Evolutionary conservation across 768 basidiomycete species (phyloP), one percentile per base, ranked within the genome.

Genomic region (Lactifluus echinatus): DNA sequence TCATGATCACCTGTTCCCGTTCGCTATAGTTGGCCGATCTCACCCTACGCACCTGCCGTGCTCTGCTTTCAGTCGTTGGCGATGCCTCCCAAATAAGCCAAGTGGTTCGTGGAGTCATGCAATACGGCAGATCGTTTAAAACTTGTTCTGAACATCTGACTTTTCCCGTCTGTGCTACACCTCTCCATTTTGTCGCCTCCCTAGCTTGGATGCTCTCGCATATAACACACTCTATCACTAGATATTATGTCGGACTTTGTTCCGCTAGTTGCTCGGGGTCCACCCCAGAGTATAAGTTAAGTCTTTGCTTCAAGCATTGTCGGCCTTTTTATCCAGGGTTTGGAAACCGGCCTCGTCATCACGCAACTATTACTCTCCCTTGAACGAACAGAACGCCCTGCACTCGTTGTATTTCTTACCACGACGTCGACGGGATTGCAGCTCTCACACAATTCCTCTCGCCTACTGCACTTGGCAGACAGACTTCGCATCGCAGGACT

Each of bases 291-390:
- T 21, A 33, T 50, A 15, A 5, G 15, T 33, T 34, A 59, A 8
- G 33, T 50, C 53, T 8, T 44, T 14, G 10, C 40, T 23, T 53
- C 57, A 14, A 34, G 53, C 8, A 50, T 59, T 28, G 23, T 59
- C 34, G 45, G 57, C 19, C 40, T 59, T 19, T 59, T 59, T 19
- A 11, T 59, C 14, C 57, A 59, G n/a, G 57, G 57, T 8, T 11
- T 59, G 10, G 52, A 59, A 39, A 50, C 34, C 14, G 57, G 57
- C 33, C 43, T 59, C 34, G 48, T 59, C 34, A 3, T 59, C 40
- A 43, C 53, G n/a, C 57, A 59, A 47, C 33, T 50, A 10, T 43
- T 48, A 8, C 47, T 55, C 17, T 37, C 3, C 23, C 47, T 55
- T 17, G 34, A 39, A 24, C 53, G 34, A 26, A 50, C 2, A 33